phyloP scores from a whole-genome alignment of 352 stramenopile species.

The Globisporangium radiosum region DNA sequence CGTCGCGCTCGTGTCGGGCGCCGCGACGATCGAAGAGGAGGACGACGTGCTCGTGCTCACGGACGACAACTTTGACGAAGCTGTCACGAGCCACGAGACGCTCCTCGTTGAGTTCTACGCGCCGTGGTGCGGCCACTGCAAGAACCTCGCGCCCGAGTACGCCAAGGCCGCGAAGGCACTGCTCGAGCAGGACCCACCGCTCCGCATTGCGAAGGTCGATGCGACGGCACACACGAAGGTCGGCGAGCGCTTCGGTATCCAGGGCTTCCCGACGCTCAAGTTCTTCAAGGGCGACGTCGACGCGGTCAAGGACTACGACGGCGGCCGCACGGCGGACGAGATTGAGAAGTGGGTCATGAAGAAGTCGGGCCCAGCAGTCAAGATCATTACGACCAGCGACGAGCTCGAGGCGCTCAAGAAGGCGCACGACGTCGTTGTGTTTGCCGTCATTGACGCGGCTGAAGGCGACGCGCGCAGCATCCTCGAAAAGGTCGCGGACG shows the following conservation, averaged over 20 bases:
- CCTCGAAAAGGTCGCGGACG: constrained; percentile 69
- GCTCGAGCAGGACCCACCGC: constrained; percentile 61
- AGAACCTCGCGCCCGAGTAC: constrained; percentile 90
- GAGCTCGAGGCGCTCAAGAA: constrained; percentile 78
- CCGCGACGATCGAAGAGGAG: constrained; percentile 74
- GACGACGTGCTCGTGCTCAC: constrained; percentile 90
- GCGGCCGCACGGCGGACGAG: constrained; percentile 76
- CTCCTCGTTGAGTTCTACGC: constrained; percentile 95
- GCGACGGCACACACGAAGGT: constrained; percentile 79
- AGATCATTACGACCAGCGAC: constrained; percentile 63
- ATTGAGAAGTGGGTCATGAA: constrained; percentile 90
- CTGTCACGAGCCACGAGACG: constrained; percentile 74
- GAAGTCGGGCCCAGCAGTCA: constrained; percentile 87
- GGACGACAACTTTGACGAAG: constrained; percentile 89
- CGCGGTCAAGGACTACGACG: constrained; percentile 82
- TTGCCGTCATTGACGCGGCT: constrained; percentile 74
- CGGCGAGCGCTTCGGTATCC: constrained; percentile 73
- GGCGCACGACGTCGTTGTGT: constrained; percentile 81
- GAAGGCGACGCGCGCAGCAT: constrained; percentile 62
- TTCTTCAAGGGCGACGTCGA: constrained; percentile 88
- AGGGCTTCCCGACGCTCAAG: constrained; percentile 90
- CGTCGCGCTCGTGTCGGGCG: constrained; percentile 34
- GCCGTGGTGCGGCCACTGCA: constrained; percentile 94
- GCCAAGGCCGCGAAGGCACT: constrained; percentile 79
- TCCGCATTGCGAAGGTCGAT: constrained; percentile 87